Base-by-base conservation (phyloP, 179 eudicot species). In the Silene noctiflora region DNA sequence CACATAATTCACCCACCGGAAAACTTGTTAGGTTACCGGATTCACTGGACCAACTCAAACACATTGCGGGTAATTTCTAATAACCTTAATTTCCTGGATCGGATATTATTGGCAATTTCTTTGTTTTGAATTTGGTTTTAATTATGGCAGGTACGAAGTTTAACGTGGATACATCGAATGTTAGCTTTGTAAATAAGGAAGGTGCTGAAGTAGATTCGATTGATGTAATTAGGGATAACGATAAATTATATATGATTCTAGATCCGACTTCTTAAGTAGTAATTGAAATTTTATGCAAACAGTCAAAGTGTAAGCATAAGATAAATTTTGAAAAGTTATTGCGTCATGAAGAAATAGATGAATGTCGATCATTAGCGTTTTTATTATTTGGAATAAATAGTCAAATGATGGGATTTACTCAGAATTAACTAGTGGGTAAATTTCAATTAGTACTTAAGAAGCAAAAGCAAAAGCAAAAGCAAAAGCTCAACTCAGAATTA, bases 161-260 rank as follows among this genome's bases (percentile, higher is more conserved):
- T 63, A 85, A 87, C 35, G 85, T 91, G 56, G 86, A 87, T 84
- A 85, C 83, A 3, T 75, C 75, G 51, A 81, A 85, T 75, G 84
- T 85, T n/a, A 56, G 78, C 58, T 71, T 90, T 72, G 78, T 85
- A 17, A 84, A 88, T 75, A 88, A 86, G 74, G 89, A 86, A 79
- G 97, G 97, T 56, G 85, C 92, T 67, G 90, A 88, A 79, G 77
- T 91, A 70, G 97, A 91, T 81, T 85, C 85, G 51, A 78, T 87
- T 64, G 91, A 90, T 79, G 94, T 91, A 69, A 88, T 90, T 21
- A 81, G 95, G 84, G 97, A 91, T 68, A 87, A 89, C 75, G 97
- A 91, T 42, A 88, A 86, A 80, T 78, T 91, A 59, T 91, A 80
- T 78, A 69, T 91, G 48, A 77, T 86, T 53, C 86, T 84, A 67